These are phyloP conservation scores for Oryza nivara DNA, from an alignment of 176 grass and related monocot species.

Conservation along the genomic window DNA sequence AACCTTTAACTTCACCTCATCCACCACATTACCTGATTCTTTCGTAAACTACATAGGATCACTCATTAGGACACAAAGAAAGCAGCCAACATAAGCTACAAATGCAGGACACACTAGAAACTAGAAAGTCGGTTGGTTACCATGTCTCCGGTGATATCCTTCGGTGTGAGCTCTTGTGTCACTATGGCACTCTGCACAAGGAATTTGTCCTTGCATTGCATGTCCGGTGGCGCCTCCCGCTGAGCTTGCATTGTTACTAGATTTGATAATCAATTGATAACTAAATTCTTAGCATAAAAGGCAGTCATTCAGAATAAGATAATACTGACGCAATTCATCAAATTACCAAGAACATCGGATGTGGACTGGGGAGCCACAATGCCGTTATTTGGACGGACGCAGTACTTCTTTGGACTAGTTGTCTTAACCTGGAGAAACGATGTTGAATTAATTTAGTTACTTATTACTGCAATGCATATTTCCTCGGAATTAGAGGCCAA, in stretches of 20 bases:
- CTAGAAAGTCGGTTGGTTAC: slow-evolving; percentile 36
- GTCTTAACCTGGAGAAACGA: slow-evolving; percentile 80
- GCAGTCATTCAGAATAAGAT: not conserved
- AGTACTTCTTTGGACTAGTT: slow-evolving; percentile 95
- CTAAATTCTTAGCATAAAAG: slow-evolving; percentile 1
- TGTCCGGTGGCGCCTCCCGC: slow-evolving; percentile 64
- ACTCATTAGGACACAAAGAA: not conserved
- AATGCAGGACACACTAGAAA: slow-evolving; percentile 1
- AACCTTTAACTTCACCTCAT: slow-evolving; percentile 82
- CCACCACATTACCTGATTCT: slow-evolving; percentile 75
- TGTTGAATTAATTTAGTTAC: not conserved
- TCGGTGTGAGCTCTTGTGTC: slow-evolving; percentile 42
- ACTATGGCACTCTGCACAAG: slow-evolving; percentile 87
- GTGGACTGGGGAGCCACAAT: slow-evolving; percentile 77
- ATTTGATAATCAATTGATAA: slow-evolving; percentile 18
- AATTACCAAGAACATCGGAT: slow-evolving; percentile 71
- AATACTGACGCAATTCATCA: not conserved
- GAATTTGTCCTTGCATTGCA: slow-evolving; percentile 97
- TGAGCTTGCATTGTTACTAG: slow-evolving; percentile 98
- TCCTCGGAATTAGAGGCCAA: slow-evolving; percentile 5
- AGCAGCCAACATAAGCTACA: not conserved
- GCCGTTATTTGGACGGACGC: slow-evolving; percentile 89
- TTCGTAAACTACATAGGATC: slow-evolving; percentile 74
- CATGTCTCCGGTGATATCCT: slow-evolving; percentile 77
- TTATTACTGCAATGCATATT: not conserved